phyloP scores from a whole-genome alignment of 139 green algal genomes.

The Cymbomonas tetramitiformis region DNA sequence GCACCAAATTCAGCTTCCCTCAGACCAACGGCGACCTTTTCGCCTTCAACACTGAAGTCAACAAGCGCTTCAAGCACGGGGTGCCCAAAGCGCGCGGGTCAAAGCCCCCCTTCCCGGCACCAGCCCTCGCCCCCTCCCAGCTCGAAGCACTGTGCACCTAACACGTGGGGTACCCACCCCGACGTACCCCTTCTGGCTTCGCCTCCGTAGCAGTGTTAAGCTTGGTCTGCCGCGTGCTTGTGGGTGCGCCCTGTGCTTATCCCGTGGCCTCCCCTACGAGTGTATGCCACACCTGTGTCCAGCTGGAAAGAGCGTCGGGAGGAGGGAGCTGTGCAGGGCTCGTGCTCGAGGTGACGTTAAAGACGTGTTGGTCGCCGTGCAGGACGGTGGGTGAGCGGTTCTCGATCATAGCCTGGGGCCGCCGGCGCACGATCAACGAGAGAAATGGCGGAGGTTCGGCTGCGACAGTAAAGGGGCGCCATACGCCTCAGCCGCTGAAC shows the following conservation, averaged over 20 bases:
- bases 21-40: conserved; percentile 20
- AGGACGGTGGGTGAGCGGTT: conserved; percentile 2
- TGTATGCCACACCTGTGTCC: no score
- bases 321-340: no score
- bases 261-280: no score
- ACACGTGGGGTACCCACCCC: no score
- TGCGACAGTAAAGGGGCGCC: conserved; percentile 10
- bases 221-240: no score
- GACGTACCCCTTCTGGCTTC: no score
- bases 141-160: no score
- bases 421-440: conserved; percentile 2
- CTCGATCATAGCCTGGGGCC: conserved; percentile 19
- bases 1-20: conserved; percentile 9
- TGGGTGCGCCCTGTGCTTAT: no score
- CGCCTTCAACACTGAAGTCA: conserved; percentile 15
- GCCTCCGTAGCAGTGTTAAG: no score
- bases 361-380: background rate
- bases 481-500: background rate
- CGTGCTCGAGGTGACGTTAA: background rate
- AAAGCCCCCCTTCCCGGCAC: background rate
- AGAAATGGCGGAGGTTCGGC: conserved; percentile 11
- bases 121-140: no score
- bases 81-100: background rate
- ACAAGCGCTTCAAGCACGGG: conserved; percentile 19
- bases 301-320: no score